Base-by-base conservation (phyloP, 306 rosid genomes). In the Mimosa bimucronata region DNA sequence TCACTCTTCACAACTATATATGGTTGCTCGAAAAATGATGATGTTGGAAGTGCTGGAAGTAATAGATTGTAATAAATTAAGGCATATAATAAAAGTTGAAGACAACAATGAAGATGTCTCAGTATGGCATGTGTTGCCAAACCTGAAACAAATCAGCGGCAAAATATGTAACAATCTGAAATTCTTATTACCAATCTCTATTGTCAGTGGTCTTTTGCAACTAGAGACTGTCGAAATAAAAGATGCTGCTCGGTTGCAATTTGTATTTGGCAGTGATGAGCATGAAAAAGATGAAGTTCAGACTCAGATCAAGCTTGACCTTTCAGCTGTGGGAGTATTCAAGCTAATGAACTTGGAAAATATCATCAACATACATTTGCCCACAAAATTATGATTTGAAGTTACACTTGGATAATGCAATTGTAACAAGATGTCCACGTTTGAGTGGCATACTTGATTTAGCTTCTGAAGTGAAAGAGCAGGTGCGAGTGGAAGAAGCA, bases 161-260 rank as follows among this genome's bases (percentile, higher is more conserved):
- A 16, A 18, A 9, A 0, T 5, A 10, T 50, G 76, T 13, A 1
- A 2, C 16, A 15, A 18, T 29, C 1, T 50, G 30, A 15, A 29
- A 72, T 50, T 13, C 44, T 1, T 50, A 9, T 9, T 72, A 0
- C 45, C 76, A 0, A 16, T 21, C 38, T 34, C 38, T 34, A 6
- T 37, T 6, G 68, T 67, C 15, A 19, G 37, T n/a, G n/a, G n/a
- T 15, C 78, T 74, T 74, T 28, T 42, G 7, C 37, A 74, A 57
- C 45, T 74, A 9, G 37, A 74, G 29, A 6, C 5, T 6, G 9
- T 74, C 0, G 8, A 34, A 2, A 21, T 74, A n/a, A 7, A 11
- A 8, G n/a, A 74, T 4, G 37, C 9, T 50, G 4, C 1, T 7
- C 2, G n/a, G 25, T 55, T 74, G 68, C 60, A 37, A 12, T 8